These are phyloP conservation scores for Euphorbia lathyris DNA, from an alignment of 345 rosid species.

Conservation along the genomic window DNA sequence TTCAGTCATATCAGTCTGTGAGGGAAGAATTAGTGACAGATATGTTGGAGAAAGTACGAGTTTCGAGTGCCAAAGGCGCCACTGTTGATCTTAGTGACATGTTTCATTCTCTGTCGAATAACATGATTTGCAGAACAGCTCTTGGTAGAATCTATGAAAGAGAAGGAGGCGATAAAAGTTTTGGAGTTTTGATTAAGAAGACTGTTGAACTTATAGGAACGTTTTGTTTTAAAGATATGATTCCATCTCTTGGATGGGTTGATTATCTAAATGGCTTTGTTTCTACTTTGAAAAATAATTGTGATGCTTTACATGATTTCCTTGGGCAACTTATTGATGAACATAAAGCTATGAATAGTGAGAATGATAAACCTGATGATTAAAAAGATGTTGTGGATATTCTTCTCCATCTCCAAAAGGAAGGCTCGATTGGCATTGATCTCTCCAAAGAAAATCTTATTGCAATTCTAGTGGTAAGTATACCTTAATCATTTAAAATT, in stretches of 20 bases:
- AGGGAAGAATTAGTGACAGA: neutral
- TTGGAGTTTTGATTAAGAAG: slow-evolving; percentile 11
- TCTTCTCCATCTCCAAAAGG: slow-evolving; percentile 13
- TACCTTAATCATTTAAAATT: no score
- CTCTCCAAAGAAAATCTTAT: slow-evolving; percentile 16
- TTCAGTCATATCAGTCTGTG: slow-evolving; percentile 4
- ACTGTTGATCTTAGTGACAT: slow-evolving; percentile 11
- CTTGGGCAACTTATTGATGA: slow-evolving; percentile 25
- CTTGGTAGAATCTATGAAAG: slow-evolving; percentile 21
- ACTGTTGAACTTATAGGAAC: slow-evolving; percentile 1
- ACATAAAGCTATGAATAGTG: neutral
- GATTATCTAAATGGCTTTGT: slow-evolving; percentile 16
- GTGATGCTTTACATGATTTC: slow-evolving; percentile 3
- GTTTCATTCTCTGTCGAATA: slow-evolving; percentile 5
- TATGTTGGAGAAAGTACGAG: slow-evolving; percentile 14
- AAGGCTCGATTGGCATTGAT: slow-evolving; percentile 3
- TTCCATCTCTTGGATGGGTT: slow-evolving; percentile 17
- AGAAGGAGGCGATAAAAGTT: slow-evolving; percentile 11
- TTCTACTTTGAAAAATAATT: neutral
- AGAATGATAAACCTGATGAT: slow-evolving; percentile 1
- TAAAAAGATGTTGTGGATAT: slow-evolving; percentile 14
- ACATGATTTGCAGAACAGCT: slow-evolving; percentile 16
- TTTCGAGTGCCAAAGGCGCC: neutral
- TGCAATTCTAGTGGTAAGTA: slow-evolving; percentile 19
- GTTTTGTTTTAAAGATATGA: slow-evolving; percentile 14